Evolutionary conservation across 176 grass and related monocot genomes (phyloP).

Genomic region (Bromus sterilis): DNA sequence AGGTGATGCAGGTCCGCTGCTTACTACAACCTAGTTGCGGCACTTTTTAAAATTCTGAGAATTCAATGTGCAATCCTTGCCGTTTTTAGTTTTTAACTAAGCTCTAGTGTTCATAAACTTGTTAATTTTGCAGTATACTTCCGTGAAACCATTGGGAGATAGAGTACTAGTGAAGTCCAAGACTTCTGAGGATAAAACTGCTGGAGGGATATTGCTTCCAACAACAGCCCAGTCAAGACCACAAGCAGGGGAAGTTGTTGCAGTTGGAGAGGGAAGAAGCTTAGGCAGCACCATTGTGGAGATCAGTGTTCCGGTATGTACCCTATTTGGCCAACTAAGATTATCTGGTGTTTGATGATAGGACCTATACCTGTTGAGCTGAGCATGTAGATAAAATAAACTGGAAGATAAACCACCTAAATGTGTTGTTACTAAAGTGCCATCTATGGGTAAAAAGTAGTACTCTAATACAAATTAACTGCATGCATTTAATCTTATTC

Average conservation of each 20-base stretch:
- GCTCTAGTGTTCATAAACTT: background rate
- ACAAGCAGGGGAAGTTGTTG: conserved; percentile 68
- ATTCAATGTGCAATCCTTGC: background rate
- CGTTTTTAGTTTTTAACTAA: background rate
- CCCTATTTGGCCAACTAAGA: conserved; percentile 4
- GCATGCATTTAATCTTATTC: background rate
- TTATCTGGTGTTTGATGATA: background rate
- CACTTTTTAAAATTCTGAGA: background rate
- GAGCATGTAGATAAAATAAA: background rate
- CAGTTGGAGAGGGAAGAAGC: conserved; percentile 64
- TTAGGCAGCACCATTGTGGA: conserved; percentile 40
- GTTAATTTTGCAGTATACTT: conserved; percentile 61
- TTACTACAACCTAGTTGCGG: background rate
- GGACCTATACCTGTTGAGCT: background rate
- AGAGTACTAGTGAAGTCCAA: conserved; percentile 72
- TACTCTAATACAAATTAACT: background rate
- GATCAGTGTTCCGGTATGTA: conserved; percentile 65
- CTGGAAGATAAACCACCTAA: background rate
- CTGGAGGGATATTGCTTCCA: conserved; percentile 81
- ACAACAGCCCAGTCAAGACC: conserved; percentile 64
- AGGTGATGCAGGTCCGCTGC: background rate
- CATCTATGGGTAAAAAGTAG: background rate
- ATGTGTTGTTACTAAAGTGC: background rate
- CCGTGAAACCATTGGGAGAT: conserved; percentile 71
- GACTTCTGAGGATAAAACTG: conserved; percentile 64